Conservation (phyloP, 345 rosid genomes). For the Theobroma cacao region DNA sequence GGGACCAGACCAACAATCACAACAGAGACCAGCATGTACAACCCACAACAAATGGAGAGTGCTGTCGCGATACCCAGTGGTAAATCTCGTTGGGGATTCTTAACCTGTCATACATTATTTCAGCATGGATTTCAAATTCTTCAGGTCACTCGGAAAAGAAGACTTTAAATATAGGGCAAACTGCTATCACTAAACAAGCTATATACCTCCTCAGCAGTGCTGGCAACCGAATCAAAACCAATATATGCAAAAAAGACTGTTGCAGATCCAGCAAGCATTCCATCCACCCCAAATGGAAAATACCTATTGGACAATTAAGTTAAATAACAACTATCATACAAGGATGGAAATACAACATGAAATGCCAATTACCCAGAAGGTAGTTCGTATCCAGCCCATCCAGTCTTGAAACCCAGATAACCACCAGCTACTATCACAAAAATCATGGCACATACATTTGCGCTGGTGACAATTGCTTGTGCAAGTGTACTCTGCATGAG, state of each 20-base stretch:
- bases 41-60: constrained; percentile 74
- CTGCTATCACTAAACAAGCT: not conserved
- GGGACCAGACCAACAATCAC: constrained; percentile 96
- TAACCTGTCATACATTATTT: constrained; percentile 54
- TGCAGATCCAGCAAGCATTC: constrained; percentile 98
- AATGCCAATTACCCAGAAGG: constrained; percentile 69
- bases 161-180: constrained; percentile 5
- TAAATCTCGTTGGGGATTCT: constrained; percentile 95
- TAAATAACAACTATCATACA: constrained; percentile 7
- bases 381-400: constrained; percentile 93
- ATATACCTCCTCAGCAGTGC: constrained; percentile 95
- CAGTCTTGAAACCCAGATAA: constrained; percentile 86
- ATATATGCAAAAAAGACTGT: constrained; percentile 93
- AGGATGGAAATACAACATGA: not conserved
- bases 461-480: constrained; percentile 74
- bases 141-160: constrained; percentile 5
- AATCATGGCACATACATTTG: constrained; percentile 78
- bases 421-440: constrained; percentile 81
- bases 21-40: constrained; percentile 91
- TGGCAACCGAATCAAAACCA: constrained; percentile 97
- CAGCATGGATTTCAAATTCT: constrained; percentile 8
- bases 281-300: constrained; percentile 91
- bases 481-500: constrained; percentile 78
- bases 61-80: constrained; percentile 91
- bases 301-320: constrained; percentile 38